These are phyloP conservation scores for Mallotus repandus DNA, from an alignment of 441 rosid genomes.

Conservation along the genomic window DNA sequence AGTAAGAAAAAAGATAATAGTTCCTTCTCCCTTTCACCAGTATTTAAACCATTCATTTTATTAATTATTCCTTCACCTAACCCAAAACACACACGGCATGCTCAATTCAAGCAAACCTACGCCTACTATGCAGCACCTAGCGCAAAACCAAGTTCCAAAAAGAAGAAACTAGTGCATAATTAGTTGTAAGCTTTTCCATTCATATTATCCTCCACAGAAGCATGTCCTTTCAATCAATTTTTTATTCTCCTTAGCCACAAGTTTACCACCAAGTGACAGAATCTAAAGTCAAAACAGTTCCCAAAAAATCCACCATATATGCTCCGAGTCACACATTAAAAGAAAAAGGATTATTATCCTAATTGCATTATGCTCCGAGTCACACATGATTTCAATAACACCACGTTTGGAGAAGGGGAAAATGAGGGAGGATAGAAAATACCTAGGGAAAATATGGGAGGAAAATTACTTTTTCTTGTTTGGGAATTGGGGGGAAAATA, in stretches of 20 bases:
- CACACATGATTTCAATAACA: neutral
- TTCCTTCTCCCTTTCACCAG: neutral
- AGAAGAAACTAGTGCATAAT: neutral
- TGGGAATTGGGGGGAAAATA: too few relatives aligned
- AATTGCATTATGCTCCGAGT: neutral
- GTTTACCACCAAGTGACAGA: neutral
- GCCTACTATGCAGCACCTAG: neutral
- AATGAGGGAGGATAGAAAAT: too few relatives aligned
- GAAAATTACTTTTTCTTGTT: too few relatives aligned
- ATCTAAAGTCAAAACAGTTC: neutral
- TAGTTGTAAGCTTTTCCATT: neutral
- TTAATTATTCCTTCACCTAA: neutral
- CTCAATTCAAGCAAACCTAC: neutral
- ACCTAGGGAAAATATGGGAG: too few relatives aligned
- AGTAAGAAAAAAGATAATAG: too few relatives aligned
- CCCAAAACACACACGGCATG: neutral
- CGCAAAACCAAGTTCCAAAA: conserved; percentile 6
- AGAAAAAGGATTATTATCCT: neutral
- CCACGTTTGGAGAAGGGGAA: too few relatives aligned
- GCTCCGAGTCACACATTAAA: too few relatives aligned
- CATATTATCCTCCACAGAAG: neutral
- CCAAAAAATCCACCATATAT: neutral
- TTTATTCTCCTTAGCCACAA: neutral
- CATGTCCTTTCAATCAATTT: neutral
- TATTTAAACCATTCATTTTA: neutral